A percentile compares a stretch with the other conserved stretches of the same genome.
phyloP scores from a whole-genome alignment of 2,329 filamentous ascomycete species.

The Fusarium virguliforme region DNA sequence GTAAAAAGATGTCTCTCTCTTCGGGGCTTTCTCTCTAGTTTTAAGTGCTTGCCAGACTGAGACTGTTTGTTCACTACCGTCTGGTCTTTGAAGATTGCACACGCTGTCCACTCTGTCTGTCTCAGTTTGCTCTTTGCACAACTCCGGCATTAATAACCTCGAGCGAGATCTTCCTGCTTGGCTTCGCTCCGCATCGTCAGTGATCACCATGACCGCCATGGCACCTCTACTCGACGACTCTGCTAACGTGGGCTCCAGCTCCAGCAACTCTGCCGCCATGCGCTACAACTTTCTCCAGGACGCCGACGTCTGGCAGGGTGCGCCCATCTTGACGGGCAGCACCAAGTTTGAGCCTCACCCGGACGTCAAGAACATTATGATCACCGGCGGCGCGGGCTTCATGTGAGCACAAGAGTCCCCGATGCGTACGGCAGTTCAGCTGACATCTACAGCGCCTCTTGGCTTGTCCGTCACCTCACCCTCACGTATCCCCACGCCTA shows the following conservation, averaged over 20 bases:
- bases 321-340: constrained; percentile 78
- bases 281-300: constrained; percentile 44
- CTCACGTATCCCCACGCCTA: constrained; percentile 82
- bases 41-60: constrained; percentile 1
- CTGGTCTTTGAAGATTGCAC: constrained; percentile 4
- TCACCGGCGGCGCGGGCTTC: constrained; percentile 88
- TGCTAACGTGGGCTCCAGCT: constrained; percentile 1
- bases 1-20: constrained; percentile 7
- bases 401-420: constrained; percentile 71
- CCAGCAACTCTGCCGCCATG: neutral
- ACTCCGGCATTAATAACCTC: neutral
- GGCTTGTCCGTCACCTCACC: constrained; percentile 85
- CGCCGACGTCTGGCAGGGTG: constrained; percentile 79
- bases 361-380: constrained; percentile 84
- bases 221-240: constrained; percentile 6
- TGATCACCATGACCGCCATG: neutral
- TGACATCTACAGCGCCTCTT: constrained; percentile 75
- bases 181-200: neutral
- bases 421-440: neutral
- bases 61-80: constrained; percentile 1
- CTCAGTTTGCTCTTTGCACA: constrained; percentile 5
- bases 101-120: constrained; percentile 3
- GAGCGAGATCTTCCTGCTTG: neutral
- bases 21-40: constrained; percentile 8
- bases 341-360: constrained; percentile 79